These are phyloP conservation scores for Fonsecaea erecta DNA, from an alignment of 2,329 filamentous ascomycete species.

Conservation along the genomic window DNA sequence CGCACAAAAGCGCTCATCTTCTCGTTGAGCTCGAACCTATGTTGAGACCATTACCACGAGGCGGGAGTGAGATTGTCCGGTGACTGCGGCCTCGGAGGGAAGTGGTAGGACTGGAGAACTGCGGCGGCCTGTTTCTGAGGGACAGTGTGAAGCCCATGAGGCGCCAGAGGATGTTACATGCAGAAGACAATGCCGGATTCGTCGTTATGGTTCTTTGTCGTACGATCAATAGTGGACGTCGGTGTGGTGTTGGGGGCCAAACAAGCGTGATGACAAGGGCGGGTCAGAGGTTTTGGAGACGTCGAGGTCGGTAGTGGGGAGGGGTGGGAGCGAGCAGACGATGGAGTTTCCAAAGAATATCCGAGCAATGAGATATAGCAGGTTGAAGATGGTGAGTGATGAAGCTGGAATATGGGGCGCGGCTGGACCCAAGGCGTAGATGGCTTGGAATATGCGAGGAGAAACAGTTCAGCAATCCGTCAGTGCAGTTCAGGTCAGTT, in stretches of 20 bases:
- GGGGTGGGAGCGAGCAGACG: slow-evolving; percentile 1
- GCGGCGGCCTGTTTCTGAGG: slow-evolving; percentile 31
- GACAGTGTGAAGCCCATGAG: slow-evolving; percentile 35
- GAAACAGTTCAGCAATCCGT: not conserved
- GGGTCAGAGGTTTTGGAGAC: slow-evolving; percentile 5
- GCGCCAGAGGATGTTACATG: slow-evolving; percentile 24
- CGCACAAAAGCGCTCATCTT: slow-evolving; percentile 82
- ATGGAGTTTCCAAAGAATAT: slow-evolving; percentile 1
- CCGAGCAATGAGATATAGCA: not conserved
- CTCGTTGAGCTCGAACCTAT: slow-evolving; percentile 28
- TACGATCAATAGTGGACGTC: slow-evolving; percentile 21
- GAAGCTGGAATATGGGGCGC: slow-evolving; percentile 14
- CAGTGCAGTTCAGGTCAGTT: not conserved
- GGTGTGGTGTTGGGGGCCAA: slow-evolving; percentile 4
- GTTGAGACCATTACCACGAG: slow-evolving; percentile 31
- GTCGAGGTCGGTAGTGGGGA: not conserved
- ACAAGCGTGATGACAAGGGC: slow-evolving; percentile 7
- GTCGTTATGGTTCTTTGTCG: slow-evolving; percentile 21
- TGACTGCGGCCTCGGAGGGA: slow-evolving; percentile 20
- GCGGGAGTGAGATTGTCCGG: slow-evolving; percentile 19
- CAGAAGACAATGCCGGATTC: slow-evolving; percentile 12
- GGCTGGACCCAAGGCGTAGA: slow-evolving; percentile 12
- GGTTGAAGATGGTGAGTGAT: slow-evolving; percentile 3
- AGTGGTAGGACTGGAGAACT: slow-evolving; percentile 13
- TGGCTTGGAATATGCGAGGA: not conserved